A percentile compares a stretch with the other conserved stretches of the same genome.
These are phyloP conservation scores for Phytopythium chamaehyphon DNA, from an alignment of 352 stramenopile species.

Conservation along the genomic window DNA sequence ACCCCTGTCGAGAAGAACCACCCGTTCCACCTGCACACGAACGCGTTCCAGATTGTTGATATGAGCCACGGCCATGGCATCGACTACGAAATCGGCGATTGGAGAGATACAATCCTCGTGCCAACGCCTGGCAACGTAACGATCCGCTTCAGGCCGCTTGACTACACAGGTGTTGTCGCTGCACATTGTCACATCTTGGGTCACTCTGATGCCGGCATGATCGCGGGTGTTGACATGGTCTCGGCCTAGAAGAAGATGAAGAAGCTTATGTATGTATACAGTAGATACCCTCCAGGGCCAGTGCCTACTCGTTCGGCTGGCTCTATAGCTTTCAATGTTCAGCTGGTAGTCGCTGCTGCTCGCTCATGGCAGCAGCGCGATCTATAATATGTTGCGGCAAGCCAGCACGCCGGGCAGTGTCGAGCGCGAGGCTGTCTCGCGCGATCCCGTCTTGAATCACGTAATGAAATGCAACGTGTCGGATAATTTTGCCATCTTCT, in stretches of 20 bases:
- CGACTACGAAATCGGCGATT: constrained; percentile 77
- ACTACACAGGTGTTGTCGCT: constrained; percentile 54
- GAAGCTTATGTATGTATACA: background rate
- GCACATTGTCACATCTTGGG: constrained; percentile 81
- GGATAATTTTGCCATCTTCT: background rate
- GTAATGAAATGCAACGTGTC: constrained; percentile 23
- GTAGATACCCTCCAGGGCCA: no score
- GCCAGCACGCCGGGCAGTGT: constrained; percentile 19
- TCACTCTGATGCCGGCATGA: constrained; percentile 82
- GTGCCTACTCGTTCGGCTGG: no score
- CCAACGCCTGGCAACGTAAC: constrained; percentile 75
- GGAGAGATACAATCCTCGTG: constrained; percentile 76
- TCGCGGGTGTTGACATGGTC: constrained; percentile 51
- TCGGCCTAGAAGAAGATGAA: constrained; percentile 8
- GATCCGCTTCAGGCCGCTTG: constrained; percentile 68
- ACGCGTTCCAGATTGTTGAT: constrained; percentile 76
- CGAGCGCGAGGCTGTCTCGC: constrained; percentile 25
- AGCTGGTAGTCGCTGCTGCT: background rate
- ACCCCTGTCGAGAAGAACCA: constrained; percentile 58
- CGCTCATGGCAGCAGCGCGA: constrained; percentile 3
- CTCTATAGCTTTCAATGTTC: background rate
- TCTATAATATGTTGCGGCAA: constrained; percentile 17
- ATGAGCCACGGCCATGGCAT: constrained; percentile 61
- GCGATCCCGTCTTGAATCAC: constrained; percentile 24
- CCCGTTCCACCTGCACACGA: constrained; percentile 85